Base-by-base conservation (phyloP, 192 early-diverging fungal species). In the Helicostylum pulchrum region DNA sequence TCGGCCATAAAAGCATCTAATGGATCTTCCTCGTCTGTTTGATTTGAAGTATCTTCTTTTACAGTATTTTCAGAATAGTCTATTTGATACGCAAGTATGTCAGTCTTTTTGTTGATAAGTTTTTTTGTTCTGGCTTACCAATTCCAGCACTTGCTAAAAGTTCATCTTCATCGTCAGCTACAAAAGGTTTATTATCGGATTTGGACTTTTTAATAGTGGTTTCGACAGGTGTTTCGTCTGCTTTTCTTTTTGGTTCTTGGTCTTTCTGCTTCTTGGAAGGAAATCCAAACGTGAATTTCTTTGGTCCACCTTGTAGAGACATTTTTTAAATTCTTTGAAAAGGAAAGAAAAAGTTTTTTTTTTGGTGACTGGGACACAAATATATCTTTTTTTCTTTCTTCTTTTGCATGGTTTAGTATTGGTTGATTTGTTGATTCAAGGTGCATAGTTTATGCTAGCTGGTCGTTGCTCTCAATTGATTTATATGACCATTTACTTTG, bases 1-100 rank as follows among this genome's bases (percentile, higher is more conserved):
- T 77, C 83, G 0, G 88, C 81, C 92, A 94, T 94, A 72, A 92
- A 94, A 15, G 90, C 89, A 61, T 94, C 92, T 45, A 94, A 70
- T 14, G 88, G 88, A 77, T 93, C 91, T 21, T 83, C 82, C 9
- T 87, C 84, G 4, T 85, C 83, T 4, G 78, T 75, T 0, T 77
- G 75, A 6, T 61, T 59, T 30, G 53, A 8, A 54, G 11, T 19
- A n/a, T 19, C n/a, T 21, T 5, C 20, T 23, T 39, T 23, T 20
- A 26, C 26, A 26, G 26, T 26, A 26, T 26, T 26, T 26, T 26
- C 26, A 26, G 26, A 26, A 47, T 60, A 23, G 45, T 23, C 11
- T 20, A 14, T 57, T 32, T n/a, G n/a, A n/a, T n/a, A n/a, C n/a
- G n/a, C 60, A 50, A 43, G 52, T 19, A 17, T 30, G 7, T 49